These are phyloP conservation scores for Claviceps quebecensis DNA, from an alignment of 2,329 filamentous ascomycete species.

Conservation along the genomic window DNA sequence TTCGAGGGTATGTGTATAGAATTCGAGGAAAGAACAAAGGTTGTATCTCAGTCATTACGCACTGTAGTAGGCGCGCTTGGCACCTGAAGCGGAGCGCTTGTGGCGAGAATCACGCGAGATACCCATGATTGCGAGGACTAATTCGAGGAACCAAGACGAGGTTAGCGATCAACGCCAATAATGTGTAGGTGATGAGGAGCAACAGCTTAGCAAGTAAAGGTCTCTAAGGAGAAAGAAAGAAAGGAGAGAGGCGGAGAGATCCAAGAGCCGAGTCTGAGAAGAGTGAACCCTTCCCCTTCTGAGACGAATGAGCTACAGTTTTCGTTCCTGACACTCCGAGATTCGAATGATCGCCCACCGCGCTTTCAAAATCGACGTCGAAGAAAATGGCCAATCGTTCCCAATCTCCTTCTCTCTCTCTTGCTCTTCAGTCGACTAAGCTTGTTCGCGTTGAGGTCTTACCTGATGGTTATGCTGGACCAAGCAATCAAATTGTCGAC, in stretches of 20 bases:
- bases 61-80: constrained; percentile 91
- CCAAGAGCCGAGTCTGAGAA: neutral
- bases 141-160: constrained; percentile 11
- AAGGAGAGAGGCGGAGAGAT: neutral
- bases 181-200: neutral
- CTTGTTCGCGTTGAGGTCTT: constrained; percentile 15
- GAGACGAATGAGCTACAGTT: neutral
- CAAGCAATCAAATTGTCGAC: constrained; percentile 32
- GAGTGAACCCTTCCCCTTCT: neutral
- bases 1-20: constrained; percentile 30
- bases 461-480: constrained; percentile 35
- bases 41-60: constrained; percentile 28
- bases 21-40: constrained; percentile 6
- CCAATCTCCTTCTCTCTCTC: neutral
- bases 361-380: neutral
- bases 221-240: neutral
- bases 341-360: neutral
- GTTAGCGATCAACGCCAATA: constrained; percentile 8
- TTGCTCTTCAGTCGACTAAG: neutral
- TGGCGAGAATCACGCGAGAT: constrained; percentile 99
- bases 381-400: neutral
- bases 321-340: neutral
- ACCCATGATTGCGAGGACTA: constrained; percentile 83
- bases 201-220: neutral
- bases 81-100: constrained; percentile 98